phyloP scores from a whole-genome alignment of 768 basidiomycete species.

The Tephrocybe sp. region DNA sequence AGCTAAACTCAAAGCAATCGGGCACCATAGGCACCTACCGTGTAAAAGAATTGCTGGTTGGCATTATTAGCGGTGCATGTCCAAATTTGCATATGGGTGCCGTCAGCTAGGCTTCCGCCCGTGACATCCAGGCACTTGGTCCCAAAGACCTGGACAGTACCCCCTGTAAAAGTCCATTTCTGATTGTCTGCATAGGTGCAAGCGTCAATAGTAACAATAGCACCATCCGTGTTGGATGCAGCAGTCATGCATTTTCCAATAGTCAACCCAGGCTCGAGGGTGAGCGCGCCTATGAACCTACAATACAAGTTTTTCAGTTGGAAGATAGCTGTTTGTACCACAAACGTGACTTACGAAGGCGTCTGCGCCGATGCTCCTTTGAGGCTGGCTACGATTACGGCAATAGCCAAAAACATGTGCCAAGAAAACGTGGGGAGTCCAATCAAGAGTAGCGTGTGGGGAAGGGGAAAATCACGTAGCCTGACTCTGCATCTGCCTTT shows the following conservation, averaged over 20 bases:
- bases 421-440: background rate
- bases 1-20: background rate
- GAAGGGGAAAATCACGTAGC: background rate
- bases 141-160: conserved; percentile 39
- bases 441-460: background rate
- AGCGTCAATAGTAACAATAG: conserved; percentile 40
- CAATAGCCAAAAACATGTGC: background rate
- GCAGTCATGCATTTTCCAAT: conserved; percentile 49
- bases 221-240: conserved; percentile 44
- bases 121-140: conserved; percentile 49
- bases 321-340: background rate
- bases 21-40: conserved; percentile 21
- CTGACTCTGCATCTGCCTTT: background rate
- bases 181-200: conserved; percentile 43
- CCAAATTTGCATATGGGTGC: conserved; percentile 49
- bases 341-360: background rate
- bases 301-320: background rate
- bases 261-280: conserved; percentile 17
- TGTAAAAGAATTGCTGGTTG: conserved; percentile 48
- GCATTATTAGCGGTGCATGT: conserved; percentile 37
- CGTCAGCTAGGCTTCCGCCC: conserved; percentile 36
- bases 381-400: background rate
- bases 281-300: background rate
- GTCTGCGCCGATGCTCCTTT: background rate
- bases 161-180: conserved; percentile 44